Conservation (phyloP, 352 stramenopile species). For the Phytophthora meadii region DNA sequence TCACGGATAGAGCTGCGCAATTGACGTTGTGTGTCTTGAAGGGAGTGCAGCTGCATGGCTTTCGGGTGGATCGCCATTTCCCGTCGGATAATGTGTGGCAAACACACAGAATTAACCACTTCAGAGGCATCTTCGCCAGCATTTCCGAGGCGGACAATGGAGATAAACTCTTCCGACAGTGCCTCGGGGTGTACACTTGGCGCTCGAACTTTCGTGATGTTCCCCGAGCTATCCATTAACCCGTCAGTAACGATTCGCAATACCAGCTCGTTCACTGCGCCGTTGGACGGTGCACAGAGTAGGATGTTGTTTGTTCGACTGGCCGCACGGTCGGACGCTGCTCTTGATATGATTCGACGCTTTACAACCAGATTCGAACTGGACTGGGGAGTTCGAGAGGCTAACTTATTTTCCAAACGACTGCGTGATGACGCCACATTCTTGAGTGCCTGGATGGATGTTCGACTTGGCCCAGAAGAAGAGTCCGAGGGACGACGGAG, state of each 20-base stretch:
- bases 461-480: constrained; percentile 40
- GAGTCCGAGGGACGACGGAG: constrained; percentile 53
- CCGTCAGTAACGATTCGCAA: constrained; percentile 86
- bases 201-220: constrained; percentile 60
- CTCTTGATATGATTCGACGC: constrained; percentile 56
- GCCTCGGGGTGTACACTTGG: constrained; percentile 75
- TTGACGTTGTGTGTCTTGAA: constrained; percentile 73
- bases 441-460: constrained; percentile 74
- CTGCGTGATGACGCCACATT: constrained; percentile 57
- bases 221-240: constrained; percentile 67
- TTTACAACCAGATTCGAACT: constrained; percentile 51
- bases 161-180: constrained; percentile 54
- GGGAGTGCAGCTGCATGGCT: constrained; percentile 58
- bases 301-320: constrained; percentile 72
- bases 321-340: constrained; percentile 27
- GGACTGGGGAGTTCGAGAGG: constrained; percentile 28
- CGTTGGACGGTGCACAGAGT: constrained; percentile 91
- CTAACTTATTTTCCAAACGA: constrained; percentile 76
- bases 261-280: constrained; percentile 91
- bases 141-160: constrained; percentile 85
- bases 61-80: constrained; percentile 87
- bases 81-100: constrained; percentile 84
- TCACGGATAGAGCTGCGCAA: constrained; percentile 71
- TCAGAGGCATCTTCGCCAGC: constrained; percentile 79
- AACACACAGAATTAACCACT: constrained; percentile 73